Percentiles rank a stretch among this genome's conserved stretches.
Conservation (phyloP, 2,329 filamentous ascomycete species). For the Ophiostoma ulmi region DNA sequence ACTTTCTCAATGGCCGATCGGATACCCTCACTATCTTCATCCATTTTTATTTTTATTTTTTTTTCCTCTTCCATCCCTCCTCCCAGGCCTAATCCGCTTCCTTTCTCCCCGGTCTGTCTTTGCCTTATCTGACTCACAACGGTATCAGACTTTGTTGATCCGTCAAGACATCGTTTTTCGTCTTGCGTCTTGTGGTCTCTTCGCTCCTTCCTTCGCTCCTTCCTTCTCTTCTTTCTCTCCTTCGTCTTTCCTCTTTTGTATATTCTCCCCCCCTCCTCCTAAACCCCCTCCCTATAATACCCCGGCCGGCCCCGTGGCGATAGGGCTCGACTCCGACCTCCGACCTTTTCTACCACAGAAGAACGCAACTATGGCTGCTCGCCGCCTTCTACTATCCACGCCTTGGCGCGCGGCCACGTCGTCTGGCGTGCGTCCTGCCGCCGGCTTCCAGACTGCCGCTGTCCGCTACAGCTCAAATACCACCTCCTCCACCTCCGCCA, state of each 20-base stretch:
- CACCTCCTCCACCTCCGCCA: constrained; percentile 78
- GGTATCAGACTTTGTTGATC: constrained; percentile 10
- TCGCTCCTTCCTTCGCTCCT: neutral
- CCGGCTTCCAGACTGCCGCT: constrained; percentile 28
- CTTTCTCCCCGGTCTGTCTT: constrained; percentile 16
- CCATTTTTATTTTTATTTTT: neutral
- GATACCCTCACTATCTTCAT: constrained; percentile 12
- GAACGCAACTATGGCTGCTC: constrained; percentile 22
- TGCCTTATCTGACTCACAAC: constrained; percentile 18
- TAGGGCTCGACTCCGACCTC: constrained; percentile 7
- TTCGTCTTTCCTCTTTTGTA: neutral
- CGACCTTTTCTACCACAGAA: neutral
- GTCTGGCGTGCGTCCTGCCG: constrained; percentile 22
- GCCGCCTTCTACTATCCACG: constrained; percentile 26
- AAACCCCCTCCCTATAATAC: constrained; percentile 9
- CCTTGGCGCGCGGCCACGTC: constrained; percentile 30
- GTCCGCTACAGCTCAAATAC: constrained; percentile 40
- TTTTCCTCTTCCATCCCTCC: constrained; percentile 8
- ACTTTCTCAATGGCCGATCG: constrained; percentile 11
- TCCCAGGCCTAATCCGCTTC: neutral
- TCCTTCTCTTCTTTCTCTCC: neutral
- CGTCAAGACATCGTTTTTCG: neutral
- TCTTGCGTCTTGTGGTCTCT: neutral
- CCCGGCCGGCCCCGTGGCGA: constrained; percentile 7
- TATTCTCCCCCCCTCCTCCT: neutral